A percentile compares a stretch with the other conserved stretches of the same genome.
Evolutionary conservation across 2,329 filamentous ascomycete species (phyloP).

Genomic region (Penicillium sp.): DNA sequence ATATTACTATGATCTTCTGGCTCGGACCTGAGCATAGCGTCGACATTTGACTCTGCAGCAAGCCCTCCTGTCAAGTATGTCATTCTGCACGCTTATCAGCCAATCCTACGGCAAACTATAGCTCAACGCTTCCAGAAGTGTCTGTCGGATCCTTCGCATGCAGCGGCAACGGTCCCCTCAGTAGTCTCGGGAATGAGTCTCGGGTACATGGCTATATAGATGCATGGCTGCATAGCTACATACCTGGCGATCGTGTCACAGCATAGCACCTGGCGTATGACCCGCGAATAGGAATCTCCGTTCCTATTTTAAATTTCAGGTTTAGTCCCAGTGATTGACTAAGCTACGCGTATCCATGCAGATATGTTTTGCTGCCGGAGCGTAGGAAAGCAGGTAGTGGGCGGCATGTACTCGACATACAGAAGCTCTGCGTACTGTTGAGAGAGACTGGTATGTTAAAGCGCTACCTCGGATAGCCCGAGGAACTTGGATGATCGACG

Average conservation of each 20-base stretch:
- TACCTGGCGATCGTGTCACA: conserved; percentile 24
- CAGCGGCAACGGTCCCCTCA: conserved; percentile 5
- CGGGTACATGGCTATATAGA: conserved; percentile 18
- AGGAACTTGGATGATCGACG: neutral
- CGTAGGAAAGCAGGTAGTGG: neutral
- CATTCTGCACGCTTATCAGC: conserved; percentile 7
- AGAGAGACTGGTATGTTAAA: neutral
- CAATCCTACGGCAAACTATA: conserved; percentile 2
- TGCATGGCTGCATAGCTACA: conserved; percentile 14
- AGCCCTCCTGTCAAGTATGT: conserved; percentile 11
- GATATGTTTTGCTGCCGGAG: neutral
- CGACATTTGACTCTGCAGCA: neutral
- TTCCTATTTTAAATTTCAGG: conserved; percentile 1
- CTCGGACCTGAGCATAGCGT: neutral
- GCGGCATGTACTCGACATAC: neutral
- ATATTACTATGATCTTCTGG: neutral
- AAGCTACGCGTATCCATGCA: conserved; percentile 4
- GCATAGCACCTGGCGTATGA: conserved; percentile 29
- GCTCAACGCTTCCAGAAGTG: conserved; percentile 15
- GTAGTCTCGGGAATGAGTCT: conserved; percentile 16
- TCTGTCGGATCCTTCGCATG: conserved; percentile 7
- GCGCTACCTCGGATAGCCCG: neutral
- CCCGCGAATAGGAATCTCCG: conserved; percentile 23
- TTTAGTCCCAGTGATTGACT: neutral
- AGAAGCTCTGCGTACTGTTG: neutral